Conservation (phyloP, 2,329 filamentous ascomycete genomes). For the Clonostachys rhizophaga region DNA sequence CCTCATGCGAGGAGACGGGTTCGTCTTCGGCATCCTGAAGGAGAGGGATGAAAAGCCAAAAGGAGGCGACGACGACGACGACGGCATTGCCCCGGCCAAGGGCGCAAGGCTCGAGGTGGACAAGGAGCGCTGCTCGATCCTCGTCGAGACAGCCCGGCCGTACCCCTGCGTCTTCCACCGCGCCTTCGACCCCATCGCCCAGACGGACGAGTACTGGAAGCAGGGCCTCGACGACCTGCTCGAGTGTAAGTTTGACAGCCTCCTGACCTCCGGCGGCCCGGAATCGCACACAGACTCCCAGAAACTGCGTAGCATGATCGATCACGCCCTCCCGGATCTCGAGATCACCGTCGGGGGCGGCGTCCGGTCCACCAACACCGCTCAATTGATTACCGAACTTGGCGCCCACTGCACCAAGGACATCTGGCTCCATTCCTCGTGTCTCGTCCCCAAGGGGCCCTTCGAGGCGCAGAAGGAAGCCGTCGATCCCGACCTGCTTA, state of each 20-base stretch:
- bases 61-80: neutral
- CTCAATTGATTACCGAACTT: conserved; percentile 16
- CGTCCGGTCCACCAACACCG: conserved; percentile 34
- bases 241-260: conserved; percentile 39
- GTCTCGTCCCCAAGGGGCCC: conserved; percentile 12
- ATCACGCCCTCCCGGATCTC: conserved; percentile 16
- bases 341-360: conserved; percentile 50
- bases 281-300: conserved; percentile 28
- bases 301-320: conserved; percentile 27
- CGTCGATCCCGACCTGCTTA: conserved; percentile 12
- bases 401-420: conserved; percentile 8
- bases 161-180: conserved; percentile 48
- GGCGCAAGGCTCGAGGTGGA: conserved; percentile 26
- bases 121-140: conserved; percentile 24
- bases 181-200: conserved; percentile 46
- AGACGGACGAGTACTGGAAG: conserved; percentile 5
- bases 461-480: neutral
- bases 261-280: conserved; percentile 48
- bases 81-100: conserved; percentile 3
- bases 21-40: conserved; percentile 48
- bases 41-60: conserved; percentile 1
- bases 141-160: conserved; percentile 35
- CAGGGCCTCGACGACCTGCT: conserved; percentile 24
- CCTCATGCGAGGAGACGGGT: conserved; percentile 41
- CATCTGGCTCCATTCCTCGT: conserved; percentile 45